Evolutionary conservation across 1,139 yeast species (phyloP).

Genomic region (Scheffersomyces segobiensis): DNA sequence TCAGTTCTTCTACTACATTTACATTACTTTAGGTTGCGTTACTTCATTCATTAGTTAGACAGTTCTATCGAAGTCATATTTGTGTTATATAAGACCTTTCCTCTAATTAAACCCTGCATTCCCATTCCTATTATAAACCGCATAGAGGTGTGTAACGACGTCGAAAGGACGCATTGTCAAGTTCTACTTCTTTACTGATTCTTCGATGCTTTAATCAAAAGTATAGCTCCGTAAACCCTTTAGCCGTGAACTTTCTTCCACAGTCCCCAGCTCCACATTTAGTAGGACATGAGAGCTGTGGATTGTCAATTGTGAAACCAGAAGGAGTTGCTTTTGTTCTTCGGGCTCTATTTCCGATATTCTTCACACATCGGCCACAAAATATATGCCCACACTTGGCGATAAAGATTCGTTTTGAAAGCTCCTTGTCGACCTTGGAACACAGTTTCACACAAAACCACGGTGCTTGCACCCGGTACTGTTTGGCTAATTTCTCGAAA

Average conservation of each 20-base stretch:
- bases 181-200: background rate
- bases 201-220: slow-evolving; percentile 4
- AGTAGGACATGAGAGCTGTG: slow-evolving; percentile 48
- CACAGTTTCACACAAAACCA: slow-evolving; percentile 57
- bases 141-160: background rate
- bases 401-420: slow-evolving; percentile 68
- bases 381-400: slow-evolving; percentile 83
- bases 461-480: slow-evolving; percentile 54
- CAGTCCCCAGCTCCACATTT: slow-evolving; percentile 49
- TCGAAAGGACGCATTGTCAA: background rate
- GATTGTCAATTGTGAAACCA: slow-evolving; percentile 40
- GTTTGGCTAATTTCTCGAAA: slow-evolving; percentile 25
- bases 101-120: background rate
- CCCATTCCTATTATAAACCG: background rate
- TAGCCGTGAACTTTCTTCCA: slow-evolving; percentile 32
- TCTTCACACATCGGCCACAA: slow-evolving; percentile 81
- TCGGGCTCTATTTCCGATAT: slow-evolving; percentile 46
- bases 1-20: background rate
- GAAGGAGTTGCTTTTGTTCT: slow-evolving; percentile 9
- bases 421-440: slow-evolving; percentile 55
- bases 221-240: slow-evolving; percentile 40
- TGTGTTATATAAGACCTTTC: background rate
- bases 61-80: background rate
- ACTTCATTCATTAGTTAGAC: background rate
- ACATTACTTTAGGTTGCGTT: background rate